phyloP scores from a whole-genome alignment of 306 rosid genomes.

The Heteromeles arbutifolia region DNA sequence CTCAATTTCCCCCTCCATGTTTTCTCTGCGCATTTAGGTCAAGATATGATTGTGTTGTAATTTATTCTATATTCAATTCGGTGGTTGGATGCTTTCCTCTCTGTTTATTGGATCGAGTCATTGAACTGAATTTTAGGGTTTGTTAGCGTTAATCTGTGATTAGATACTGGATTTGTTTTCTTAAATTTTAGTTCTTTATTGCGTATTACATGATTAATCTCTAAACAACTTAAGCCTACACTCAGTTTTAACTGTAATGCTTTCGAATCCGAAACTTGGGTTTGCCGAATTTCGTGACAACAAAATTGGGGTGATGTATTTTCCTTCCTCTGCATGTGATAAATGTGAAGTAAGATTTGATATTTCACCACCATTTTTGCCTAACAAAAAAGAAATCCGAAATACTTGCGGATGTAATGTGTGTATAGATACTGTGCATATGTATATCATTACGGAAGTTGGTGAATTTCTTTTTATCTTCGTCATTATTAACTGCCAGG shows the following conservation, averaged over 20 bases:
- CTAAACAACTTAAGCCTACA: not conserved
- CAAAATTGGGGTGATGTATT: not conserved
- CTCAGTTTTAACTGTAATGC: not conserved
- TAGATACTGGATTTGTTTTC: not conserved
- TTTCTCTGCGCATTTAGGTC: not conserved
- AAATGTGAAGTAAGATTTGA: not conserved
- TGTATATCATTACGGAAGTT: not conserved
- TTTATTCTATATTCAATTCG: not conserved
- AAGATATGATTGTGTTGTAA: not conserved
- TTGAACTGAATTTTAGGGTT: not conserved
- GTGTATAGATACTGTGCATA: not conserved
- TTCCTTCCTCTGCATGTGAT: not conserved
- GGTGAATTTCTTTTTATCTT: not conserved
- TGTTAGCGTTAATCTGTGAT: not conserved
- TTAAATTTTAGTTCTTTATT: not conserved
- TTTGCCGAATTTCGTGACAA: not conserved
- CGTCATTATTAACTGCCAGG: conserved; percentile 36
- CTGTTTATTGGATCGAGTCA: not conserved
- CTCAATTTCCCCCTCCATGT: not conserved
- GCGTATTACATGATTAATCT: not conserved
- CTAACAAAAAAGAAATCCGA: not conserved
- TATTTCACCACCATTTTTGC: not conserved
- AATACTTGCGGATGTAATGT: not conserved
- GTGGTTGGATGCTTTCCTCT: not conserved
- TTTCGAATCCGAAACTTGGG: not conserved